Conservation (phyloP, 176 grass and related monocot genomes). For the Thalia dealbata region DNA sequence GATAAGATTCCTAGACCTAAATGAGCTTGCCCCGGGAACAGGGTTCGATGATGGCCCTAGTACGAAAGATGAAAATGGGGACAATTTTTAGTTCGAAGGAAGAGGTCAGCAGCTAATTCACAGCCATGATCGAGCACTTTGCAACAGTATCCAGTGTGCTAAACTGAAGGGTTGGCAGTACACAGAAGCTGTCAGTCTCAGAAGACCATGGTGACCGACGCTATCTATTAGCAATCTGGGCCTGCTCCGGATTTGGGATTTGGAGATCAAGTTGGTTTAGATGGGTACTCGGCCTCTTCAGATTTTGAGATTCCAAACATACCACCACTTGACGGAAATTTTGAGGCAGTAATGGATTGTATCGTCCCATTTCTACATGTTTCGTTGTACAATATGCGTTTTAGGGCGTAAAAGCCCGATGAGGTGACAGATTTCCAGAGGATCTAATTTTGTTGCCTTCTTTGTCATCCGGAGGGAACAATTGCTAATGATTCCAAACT, state of each 20-base stretch:
- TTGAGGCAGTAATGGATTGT: constrained; percentile 3
- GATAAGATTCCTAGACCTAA: constrained; percentile 52
- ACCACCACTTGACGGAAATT: neutral
- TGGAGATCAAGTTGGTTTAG: neutral
- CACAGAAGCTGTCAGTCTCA: neutral
- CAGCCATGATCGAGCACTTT: neutral
- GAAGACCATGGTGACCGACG: neutral
- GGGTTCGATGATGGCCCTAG: constrained; percentile 37
- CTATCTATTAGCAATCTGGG: neutral
- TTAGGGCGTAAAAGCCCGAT: neutral
- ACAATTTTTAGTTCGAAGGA: constrained; percentile 25
- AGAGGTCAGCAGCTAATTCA: neutral
- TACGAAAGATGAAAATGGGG: constrained; percentile 41
- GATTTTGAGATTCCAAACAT: neutral
- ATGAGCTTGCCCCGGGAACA: constrained; percentile 36
- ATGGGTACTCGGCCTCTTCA: neutral
- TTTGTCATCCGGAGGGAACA: neutral
- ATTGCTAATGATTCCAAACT: neutral
- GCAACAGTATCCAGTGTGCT: neutral
- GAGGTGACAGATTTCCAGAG: neutral
- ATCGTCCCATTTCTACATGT: neutral
- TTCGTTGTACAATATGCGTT: neutral
- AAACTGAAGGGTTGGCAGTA: constrained; percentile 16
- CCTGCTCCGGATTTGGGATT: neutral
- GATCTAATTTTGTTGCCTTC: constrained; percentile 1